Evolutionary conservation across 163 green algal species (phyloP).

Genomic region (Scenedesmus sp.): DNA sequence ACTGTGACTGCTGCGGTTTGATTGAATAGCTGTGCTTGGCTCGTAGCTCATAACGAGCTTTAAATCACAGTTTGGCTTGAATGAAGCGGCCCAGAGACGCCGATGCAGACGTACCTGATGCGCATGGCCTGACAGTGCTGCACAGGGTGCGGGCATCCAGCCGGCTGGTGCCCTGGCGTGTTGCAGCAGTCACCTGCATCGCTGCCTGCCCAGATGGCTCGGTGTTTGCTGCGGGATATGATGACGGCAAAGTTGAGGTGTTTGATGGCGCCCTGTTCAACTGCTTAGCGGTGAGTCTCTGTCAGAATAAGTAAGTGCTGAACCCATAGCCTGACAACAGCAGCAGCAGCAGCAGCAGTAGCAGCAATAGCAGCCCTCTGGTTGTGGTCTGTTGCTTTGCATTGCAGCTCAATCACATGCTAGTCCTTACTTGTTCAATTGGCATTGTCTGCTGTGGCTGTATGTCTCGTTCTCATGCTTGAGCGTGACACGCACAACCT

Average conservation of each 20-base stretch:
- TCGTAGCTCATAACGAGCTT: too few species aligned
- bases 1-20: not conserved
- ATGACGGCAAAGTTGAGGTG: constrained; percentile 90
- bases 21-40: not conserved
- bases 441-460: too few species aligned
- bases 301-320: not conserved
- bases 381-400: not conserved
- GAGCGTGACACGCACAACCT: not conserved
- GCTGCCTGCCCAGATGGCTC: constrained; percentile 80
- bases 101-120: constrained; percentile 18
- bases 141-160: constrained; percentile 71
- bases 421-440: too few species aligned
- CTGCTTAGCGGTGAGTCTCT: constrained; percentile 72
- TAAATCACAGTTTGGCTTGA: too few species aligned
- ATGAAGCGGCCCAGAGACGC: constrained; percentile 22
- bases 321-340: not conserved
- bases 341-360: not conserved
- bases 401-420: not conserved
- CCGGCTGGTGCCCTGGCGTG: constrained; percentile 86
- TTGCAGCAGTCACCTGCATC: constrained; percentile 80
- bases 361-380: too few species aligned
- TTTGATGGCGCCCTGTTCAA: constrained; percentile 82
- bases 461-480: not conserved
- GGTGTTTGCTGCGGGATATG: constrained; percentile 81
- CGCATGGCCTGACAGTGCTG: constrained; percentile 66